Conservation (phyloP, 352 stramenopile species). For the Globisporangium nagaii region DNA sequence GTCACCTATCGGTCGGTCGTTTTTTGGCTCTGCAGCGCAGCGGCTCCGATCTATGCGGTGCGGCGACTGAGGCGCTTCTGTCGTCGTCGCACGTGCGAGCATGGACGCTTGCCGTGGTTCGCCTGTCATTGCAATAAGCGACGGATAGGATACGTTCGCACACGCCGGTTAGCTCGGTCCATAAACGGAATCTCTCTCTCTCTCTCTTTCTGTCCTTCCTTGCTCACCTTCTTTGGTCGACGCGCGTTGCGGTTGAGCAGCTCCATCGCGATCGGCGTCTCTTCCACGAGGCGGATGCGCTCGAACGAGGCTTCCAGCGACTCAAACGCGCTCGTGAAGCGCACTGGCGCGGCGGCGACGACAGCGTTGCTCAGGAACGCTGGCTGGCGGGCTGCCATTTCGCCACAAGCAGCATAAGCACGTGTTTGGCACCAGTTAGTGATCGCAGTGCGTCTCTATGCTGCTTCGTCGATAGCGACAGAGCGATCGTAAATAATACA, state of each 20-base stretch:
- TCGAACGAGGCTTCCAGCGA: slow-evolving; percentile 20
- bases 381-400: slow-evolving; percentile 3
- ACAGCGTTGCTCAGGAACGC: slow-evolving; percentile 4
- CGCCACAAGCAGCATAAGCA: neutral
- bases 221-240: slow-evolving; percentile 75
- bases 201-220: no score
- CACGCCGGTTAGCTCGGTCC: neutral
- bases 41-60: slow-evolving; percentile 19
- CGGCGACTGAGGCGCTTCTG: slow-evolving; percentile 71
- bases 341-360: neutral
- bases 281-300: slow-evolving; percentile 44
- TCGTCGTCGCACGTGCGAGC: slow-evolving; percentile 73
- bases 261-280: slow-evolving; percentile 59
- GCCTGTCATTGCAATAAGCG: slow-evolving; percentile 24
- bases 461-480: no score
- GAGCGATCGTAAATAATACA: no score
- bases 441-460: no score
- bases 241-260: slow-evolving; percentile 79
- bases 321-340: slow-evolving; percentile 12
- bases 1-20: slow-evolving; percentile 2
- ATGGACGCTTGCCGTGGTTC: slow-evolving; percentile 85
- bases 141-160: slow-evolving; percentile 1
- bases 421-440: neutral
- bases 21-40: no score
- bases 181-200: no score